Evolutionary conservation across 106 monocot species (phyloP).

Genomic region (Gastrodia elata): DNA sequence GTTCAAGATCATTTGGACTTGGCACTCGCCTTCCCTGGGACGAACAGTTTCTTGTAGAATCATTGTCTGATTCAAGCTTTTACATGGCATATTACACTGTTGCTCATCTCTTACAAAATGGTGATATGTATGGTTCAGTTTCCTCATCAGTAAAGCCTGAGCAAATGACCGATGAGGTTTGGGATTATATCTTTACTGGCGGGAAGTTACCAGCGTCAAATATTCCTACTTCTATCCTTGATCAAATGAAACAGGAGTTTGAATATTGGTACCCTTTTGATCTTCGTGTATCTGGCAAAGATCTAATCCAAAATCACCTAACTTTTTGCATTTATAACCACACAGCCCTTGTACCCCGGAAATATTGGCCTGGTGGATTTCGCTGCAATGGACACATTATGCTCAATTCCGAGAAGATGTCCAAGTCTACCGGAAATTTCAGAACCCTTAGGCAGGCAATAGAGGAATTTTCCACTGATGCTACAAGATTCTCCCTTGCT

Average conservation of each 20-base stretch:
- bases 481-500: slow-evolving; percentile 78
- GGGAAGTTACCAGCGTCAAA: slow-evolving; percentile 42
- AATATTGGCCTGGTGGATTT: slow-evolving; percentile 81
- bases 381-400: slow-evolving; percentile 93
- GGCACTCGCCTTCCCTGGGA: slow-evolving; percentile 93
- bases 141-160: slow-evolving; percentile 45
- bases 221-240: slow-evolving; percentile 38
- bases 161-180: slow-evolving; percentile 82
- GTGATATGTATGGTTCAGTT: slow-evolving; percentile 68
- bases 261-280: slow-evolving; percentile 97
- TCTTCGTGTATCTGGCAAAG: slow-evolving; percentile 88
- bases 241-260: slow-evolving; percentile 83
- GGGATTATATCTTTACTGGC: slow-evolving; percentile 66
- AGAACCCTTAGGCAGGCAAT: slow-evolving; percentile 73
- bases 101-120: slow-evolving; percentile 77
- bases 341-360: slow-evolving; percentile 54
- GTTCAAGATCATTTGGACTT: slow-evolving; percentile 92
- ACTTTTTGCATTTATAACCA: slow-evolving; percentile 92
- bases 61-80: slow-evolving; percentile 89
- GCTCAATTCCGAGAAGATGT: slow-evolving; percentile 98
- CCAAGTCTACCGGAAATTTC: slow-evolving; percentile 92
- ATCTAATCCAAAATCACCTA: slow-evolving; percentile 86
- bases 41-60: slow-evolving; percentile 83
- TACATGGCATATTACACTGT: slow-evolving; percentile 94
- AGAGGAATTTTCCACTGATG: slow-evolving; percentile 74